Evolutionary conservation across 2,329 filamentous ascomycete species (phyloP), one percentile per base, ranked within the genome.

Genomic region (Meredithiella fracta): DNA sequence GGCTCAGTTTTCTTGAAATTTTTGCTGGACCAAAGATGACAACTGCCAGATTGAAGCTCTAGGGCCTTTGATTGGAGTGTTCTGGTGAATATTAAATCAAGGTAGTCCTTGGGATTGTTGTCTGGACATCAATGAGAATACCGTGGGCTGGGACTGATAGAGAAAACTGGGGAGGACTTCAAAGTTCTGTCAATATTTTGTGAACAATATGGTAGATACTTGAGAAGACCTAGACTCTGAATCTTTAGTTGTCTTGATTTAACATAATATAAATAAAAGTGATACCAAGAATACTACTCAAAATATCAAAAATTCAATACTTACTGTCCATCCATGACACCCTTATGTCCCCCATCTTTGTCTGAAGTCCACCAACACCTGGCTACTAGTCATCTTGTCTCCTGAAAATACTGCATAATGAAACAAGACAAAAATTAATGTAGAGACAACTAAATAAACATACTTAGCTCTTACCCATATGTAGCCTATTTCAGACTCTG

Each of bases 401-500:
- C 11, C 44, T 9, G 9, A 11, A 25, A 49, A 49, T 49, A 22
- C 44, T 49, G 44, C 44, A 49, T 49, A 26, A 49, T 8, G 44
- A 49, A 49, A 49, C 44, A 49, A 11, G 44, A 34, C n/a, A n/a
- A n/a, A n/a, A 49, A 49, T 25, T 49, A 49, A 49, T 22, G 20
- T 49, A 49, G 44, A 49, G 44, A 49, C 44, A 49, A 49, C 20
- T 25, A 49, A 49, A 49, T 22, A 22, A 2, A 15, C 22, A 9
- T 49, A 25, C 23, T 11, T 34, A 49, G 20, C 17, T 11, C 2
- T n/a, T 11, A 49, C 40, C 40, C 20, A 44, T n/a, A 44, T 44
- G 11, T 22, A 44, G 15, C 40, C 15, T 17, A n/a, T n/a, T n/a
- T n/a, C n/a, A n/a, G n/a, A n/a, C n/a, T n/a, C n/a, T n/a, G n/a